phyloP scores from a whole-genome alignment of 139 green algal species.

The Volvox africanus region DNA sequence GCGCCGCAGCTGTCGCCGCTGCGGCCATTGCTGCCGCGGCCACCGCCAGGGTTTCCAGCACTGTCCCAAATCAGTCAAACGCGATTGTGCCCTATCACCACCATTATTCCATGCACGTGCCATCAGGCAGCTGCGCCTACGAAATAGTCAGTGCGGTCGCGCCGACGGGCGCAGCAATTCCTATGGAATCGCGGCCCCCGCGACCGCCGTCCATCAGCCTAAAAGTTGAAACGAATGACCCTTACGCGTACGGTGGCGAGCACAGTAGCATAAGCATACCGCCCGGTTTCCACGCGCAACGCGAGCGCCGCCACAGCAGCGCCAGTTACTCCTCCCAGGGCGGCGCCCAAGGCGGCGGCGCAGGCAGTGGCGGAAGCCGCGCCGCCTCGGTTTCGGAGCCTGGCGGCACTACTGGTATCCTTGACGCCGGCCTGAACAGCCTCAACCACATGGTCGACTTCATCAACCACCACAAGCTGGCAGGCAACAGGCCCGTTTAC shows the following conservation, averaged over 20 bases:
- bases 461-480: constrained; percentile 67
- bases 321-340: constrained; percentile 17
- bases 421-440: not conserved
- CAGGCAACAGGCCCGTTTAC: constrained; percentile 43
- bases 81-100: not conserved
- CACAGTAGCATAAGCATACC: not conserved
- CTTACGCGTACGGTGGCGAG: not conserved
- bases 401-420: not conserved
- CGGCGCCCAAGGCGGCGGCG: not conserved
- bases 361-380: not conserved
- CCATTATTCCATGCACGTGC: not conserved
- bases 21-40: constrained; percentile 3
- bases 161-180: not conserved
- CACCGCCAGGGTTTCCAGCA: not conserved
- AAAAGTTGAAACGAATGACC: not conserved
- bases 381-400: not conserved
- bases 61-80: not conserved
- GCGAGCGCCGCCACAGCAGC: constrained; percentile 27
- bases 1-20: not conserved
- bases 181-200: not conserved
- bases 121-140: not conserved
- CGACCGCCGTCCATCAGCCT: not conserved
- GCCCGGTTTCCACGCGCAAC: not conserved
- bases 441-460: constrained; percentile 58
- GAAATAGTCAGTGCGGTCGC: not conserved